Evolutionary conservation across 2,329 filamentous ascomycete species (phyloP).

Genomic region (Aspergillus felis): DNA sequence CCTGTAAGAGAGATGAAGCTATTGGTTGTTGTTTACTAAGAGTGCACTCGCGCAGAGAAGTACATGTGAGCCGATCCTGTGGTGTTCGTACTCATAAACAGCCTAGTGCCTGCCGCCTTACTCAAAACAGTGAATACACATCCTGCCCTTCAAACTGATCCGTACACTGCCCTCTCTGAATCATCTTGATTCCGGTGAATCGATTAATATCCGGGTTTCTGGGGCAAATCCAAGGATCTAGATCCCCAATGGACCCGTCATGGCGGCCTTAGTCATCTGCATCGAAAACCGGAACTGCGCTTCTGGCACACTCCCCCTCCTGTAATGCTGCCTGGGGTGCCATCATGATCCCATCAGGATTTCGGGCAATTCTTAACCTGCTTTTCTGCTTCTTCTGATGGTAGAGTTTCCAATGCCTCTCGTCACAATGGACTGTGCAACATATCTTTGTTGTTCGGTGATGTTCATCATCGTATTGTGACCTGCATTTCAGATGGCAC

Average conservation of each 20-base stretch:
- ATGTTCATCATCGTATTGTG: slow-evolving; percentile 8
- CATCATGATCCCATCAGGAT: not conserved
- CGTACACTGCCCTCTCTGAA: not conserved
- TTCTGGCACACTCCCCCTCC: not conserved
- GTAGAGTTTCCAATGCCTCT: not conserved
- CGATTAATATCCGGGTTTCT: not conserved
- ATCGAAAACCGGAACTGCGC: not conserved
- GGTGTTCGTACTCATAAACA: not conserved
- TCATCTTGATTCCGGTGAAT: not conserved
- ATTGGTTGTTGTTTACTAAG: not conserved
- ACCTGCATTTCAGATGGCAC: slow-evolving; percentile 10
- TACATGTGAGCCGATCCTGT: not conserved
- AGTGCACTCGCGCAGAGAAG: not conserved
- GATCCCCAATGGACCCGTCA: not conserved
- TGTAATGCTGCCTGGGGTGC: not conserved
- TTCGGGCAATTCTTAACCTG: not conserved
- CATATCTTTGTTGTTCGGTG: not conserved
- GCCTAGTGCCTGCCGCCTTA: not conserved
- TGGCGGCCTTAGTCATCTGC: not conserved
- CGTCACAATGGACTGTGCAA: not conserved
- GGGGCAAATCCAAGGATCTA: not conserved
- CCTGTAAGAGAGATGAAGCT: not conserved
- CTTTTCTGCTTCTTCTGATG: not conserved
- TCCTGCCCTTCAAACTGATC: not conserved
- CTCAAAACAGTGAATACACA: not conserved